Evolutionary conservation across 768 basidiomycete species (phyloP).

Genomic region (Daedaleopsis sinensis): DNA sequence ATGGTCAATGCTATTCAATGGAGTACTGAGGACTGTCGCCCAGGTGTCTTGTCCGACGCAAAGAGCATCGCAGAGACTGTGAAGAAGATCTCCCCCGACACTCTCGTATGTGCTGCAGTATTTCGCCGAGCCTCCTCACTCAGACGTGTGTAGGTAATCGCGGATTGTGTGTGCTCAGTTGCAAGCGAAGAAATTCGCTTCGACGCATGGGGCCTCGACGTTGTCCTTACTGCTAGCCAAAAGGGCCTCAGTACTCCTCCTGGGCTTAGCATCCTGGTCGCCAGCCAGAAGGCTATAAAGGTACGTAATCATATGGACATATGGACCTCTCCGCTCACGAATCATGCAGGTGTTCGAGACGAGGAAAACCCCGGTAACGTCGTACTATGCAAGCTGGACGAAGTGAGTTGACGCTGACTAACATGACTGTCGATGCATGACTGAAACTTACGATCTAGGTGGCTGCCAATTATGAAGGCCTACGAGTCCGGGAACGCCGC

Average conservation of each 20-base stretch:
- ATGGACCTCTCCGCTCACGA: neutral
- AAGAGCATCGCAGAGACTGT: slow-evolving; percentile 76
- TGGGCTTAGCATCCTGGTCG: slow-evolving; percentile 85
- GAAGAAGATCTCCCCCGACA: slow-evolving; percentile 77
- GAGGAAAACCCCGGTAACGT: slow-evolving; percentile 63
- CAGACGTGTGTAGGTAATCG: slow-evolving; percentile 53
- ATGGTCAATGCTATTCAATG: neutral
- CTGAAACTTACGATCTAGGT: slow-evolving; percentile 43
- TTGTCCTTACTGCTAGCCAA: slow-evolving; percentile 84
- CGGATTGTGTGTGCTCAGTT: slow-evolving; percentile 96
- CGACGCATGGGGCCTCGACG: slow-evolving; percentile 92
- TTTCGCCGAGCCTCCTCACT: neutral
- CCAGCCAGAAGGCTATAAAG: slow-evolving; percentile 77
- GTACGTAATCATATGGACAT: slow-evolving; percentile 36
- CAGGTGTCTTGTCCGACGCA: slow-evolving; percentile 85
- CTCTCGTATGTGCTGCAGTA: slow-evolving; percentile 59
- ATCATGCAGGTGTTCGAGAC: slow-evolving; percentile 54
- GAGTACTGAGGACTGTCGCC: neutral
- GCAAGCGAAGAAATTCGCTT: slow-evolving; percentile 94
- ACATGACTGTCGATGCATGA: neutral
- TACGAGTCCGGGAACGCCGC: slow-evolving; percentile 82
- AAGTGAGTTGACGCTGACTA: slow-evolving; percentile 48
- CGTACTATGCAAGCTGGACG: slow-evolving; percentile 92
- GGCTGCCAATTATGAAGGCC: slow-evolving; percentile 92
- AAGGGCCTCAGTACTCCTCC: slow-evolving; percentile 95